A percentile compares a stretch with the other conserved stretches of the same genome.
Conservation (phyloP, 2,329 filamentous ascomycete genomes). For the Aspergillus costaricaensis region DNA sequence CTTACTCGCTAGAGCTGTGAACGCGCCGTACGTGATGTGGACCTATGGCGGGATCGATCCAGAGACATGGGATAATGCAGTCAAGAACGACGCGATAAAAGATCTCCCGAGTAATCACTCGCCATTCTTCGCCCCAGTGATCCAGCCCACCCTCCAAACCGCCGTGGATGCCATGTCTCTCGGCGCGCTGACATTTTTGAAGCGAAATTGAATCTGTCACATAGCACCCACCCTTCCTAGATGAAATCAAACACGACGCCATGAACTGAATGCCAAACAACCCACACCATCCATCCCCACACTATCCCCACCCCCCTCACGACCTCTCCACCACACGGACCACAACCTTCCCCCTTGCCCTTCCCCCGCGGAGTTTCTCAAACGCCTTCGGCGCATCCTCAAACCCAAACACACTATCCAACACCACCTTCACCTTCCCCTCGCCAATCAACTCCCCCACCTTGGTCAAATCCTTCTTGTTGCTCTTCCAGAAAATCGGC, state of each 20-base stretch:
- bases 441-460: constrained; percentile 60
- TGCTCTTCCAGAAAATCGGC: constrained; percentile 39
- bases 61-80: constrained; percentile 51
- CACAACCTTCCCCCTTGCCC: constrained; percentile 62
- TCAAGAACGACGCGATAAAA: constrained; percentile 48
- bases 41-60: constrained; percentile 57
- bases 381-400: constrained; percentile 61
- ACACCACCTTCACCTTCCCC: constrained; percentile 58
- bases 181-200: constrained; percentile 49
- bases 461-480: constrained; percentile 49
- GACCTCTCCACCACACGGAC: constrained; percentile 35
- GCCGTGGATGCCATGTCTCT: constrained; percentile 55
- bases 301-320: neutral
- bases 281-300: too few species aligned
- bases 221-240: too few species aligned
- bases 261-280: neutral
- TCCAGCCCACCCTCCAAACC: constrained; percentile 57
- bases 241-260: too few species aligned
- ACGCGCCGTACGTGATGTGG: constrained; percentile 57
- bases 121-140: constrained; percentile 57
- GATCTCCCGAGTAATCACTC: constrained; percentile 61
- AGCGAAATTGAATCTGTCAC: constrained; percentile 5
- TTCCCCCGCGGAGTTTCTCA: constrained; percentile 58
- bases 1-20: constrained; percentile 54
- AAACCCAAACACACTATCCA: constrained; percentile 59